phyloP scores from a whole-genome alignment of 139 green algal genomes.

The Astrephomene gubernaculifera region DNA sequence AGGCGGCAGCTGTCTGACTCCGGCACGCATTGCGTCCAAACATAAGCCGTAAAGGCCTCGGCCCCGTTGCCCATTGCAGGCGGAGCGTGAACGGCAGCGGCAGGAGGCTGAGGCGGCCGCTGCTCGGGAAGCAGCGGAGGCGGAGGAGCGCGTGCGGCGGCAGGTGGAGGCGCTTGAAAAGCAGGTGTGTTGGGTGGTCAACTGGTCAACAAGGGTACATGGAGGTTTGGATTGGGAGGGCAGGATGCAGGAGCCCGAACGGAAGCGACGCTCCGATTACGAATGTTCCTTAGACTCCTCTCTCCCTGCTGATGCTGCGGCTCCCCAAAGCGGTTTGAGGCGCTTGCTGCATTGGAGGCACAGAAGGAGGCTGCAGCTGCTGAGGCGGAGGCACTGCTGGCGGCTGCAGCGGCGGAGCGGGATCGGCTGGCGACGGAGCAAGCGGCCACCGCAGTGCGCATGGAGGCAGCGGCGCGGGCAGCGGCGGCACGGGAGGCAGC shows the following conservation, averaged over 20 bases:
- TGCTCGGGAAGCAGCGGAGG: not conserved
- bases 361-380: not conserved
- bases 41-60: not conserved
- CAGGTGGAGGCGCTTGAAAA: not conserved
- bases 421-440: not conserved
- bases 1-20: not conserved
- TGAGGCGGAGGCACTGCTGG: not conserved
- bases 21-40: not conserved
- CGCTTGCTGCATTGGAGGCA: constrained; percentile 13
- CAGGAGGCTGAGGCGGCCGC: not conserved
- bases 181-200: not conserved
- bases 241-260: not conserved
- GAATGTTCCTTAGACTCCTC: not conserved
- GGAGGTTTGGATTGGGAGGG: not conserved
- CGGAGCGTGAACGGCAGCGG: constrained; percentile 16
- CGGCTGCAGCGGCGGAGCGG: not conserved
- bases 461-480: not conserved
- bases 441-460: not conserved
- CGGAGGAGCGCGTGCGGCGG: not conserved
- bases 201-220: not conserved
- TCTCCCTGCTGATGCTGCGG: no score
- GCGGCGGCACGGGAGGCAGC: not conserved
- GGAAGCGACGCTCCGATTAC: not conserved
- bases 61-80: not conserved
- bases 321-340: not conserved